Base-by-base conservation (phyloP, 441 rosid species). In the Jatropha podagrica region DNA sequence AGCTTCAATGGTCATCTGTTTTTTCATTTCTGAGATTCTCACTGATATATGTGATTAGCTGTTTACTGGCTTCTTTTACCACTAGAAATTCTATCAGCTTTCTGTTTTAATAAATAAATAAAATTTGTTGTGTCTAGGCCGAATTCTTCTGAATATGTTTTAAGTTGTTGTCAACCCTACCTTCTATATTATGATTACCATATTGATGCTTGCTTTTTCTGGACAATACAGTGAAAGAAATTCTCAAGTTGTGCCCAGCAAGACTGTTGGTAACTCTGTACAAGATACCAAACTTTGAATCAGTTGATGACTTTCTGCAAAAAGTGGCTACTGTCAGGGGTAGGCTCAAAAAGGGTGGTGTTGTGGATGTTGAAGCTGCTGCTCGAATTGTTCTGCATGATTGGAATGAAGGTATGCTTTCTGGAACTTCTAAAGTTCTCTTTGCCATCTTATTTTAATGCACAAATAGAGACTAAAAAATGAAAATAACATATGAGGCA, bases 321-420 rank as follows among this genome's bases (percentile, higher is more conserved):
- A 92, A 91, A 83, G 88, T 94, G 7, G 97, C 97, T 62, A 85
- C 88, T 40, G 96, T 96, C 3, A 90, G 97, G 78, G 99, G 97
- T 40, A 91, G 89, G 86, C 97, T 96, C 15, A 94, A 92, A 79
- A 96, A 96, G 83, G 98, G 99, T 78, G 98, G 99, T 75, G 74
- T 92, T 71, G 90, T 91, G 69, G 97, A 96, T 81, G 90, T 87
- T 52, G 97, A 92, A 12, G 92, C 97, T 70, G 86, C 97, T 68
- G 97, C 99, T 20, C 89, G 93, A 78, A 89, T 94, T 73, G 88
- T 94, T 77, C 85, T 95, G 84, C 99, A 87, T 59, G 98, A 96
- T 83, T 96, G 98, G 99, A 96, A 92, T 82, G 93, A 92, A 75
- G 99, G 98, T 93, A 84, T 42, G 74, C 65, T 65, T 68, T 52